Conservation (phyloP, 164 flowering plant species). For the Magnolia officinalis region DNA sequence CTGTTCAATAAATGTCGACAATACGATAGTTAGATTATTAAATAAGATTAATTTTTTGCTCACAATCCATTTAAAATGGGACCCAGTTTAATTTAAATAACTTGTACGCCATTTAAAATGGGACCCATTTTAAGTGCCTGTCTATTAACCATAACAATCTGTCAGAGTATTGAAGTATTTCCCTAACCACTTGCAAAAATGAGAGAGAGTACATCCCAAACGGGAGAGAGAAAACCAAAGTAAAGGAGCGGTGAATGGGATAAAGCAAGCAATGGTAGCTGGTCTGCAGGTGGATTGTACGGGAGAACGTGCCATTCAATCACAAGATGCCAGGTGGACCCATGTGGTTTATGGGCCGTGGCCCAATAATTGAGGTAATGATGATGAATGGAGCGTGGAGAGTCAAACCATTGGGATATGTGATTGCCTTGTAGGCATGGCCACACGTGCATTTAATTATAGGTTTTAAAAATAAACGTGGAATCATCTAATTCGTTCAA, state of each 20-base stretch:
- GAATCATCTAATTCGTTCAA: too few species aligned
- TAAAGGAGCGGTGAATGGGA: background rate
- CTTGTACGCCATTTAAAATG: too few species aligned
- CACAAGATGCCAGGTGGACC: constrained; percentile 1
- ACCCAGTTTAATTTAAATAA: too few species aligned
- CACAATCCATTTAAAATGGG: too few species aligned
- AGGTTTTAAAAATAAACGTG: too few species aligned
- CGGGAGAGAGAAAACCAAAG: background rate
- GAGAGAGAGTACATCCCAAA: background rate
- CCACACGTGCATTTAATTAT: too few species aligned
- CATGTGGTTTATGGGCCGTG: constrained; percentile 6
- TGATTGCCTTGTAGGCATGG: background rate
- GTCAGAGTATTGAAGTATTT: background rate
- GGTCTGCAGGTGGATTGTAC: constrained; percentile 1
- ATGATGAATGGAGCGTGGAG: constrained; percentile 8
- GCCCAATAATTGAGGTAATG: constrained; percentile 27
- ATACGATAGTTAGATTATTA: too few species aligned
- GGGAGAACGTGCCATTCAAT: background rate
- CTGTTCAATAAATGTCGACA: too few species aligned
- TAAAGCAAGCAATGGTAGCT: constrained; percentile 12
- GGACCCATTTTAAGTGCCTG: too few species aligned
- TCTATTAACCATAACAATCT: too few species aligned
- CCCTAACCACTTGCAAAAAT: constrained; percentile 1
- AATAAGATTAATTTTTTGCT: too few species aligned
- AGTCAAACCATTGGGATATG: constrained; percentile 18